These are phyloP conservation scores for Cotoneaster glaucophyllus DNA, from an alignment of 306 rosid species.

Conservation along the genomic window DNA sequence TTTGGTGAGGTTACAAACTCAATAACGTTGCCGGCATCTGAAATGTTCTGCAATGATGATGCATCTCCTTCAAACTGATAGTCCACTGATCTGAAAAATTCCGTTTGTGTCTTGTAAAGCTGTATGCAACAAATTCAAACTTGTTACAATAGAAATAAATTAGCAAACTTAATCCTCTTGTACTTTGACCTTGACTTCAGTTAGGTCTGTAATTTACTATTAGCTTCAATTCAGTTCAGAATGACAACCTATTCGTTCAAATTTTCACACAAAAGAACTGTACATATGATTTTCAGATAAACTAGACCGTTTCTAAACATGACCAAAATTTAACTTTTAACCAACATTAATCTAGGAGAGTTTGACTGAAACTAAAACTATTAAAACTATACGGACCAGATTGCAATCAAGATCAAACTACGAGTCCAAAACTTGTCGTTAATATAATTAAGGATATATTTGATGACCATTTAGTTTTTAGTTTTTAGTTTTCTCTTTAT, in stretches of 20 bases:
- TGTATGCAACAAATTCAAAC: background rate
- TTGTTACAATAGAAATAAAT: background rate
- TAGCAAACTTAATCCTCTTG: background rate
- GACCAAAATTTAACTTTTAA: no score
- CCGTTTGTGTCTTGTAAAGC: conserved; percentile 33
- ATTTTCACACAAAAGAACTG: no score
- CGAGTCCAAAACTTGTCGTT: background rate
- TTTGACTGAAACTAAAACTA: no score
- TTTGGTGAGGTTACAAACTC: conserved; percentile 63
- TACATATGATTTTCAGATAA: no score
- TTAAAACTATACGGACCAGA: background rate
- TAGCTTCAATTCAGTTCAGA: background rate
- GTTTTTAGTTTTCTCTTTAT: no score
- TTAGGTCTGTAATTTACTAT: no score
- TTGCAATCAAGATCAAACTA: background rate
- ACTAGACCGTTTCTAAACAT: no score
- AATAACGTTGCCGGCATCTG: conserved; percentile 11
- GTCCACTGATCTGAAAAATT: conserved; percentile 19
- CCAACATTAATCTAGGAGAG: no score
- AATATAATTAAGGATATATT: no score
- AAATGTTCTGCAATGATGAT: conserved; percentile 20
- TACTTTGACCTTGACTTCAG: background rate
- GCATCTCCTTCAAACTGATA: conserved; percentile 38
- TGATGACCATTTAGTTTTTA: no score
- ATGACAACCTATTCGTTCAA: no score